These are phyloP conservation scores for Persicaria tinctoria DNA, from an alignment of 148 eudicot genomes.

Conservation along the genomic window DNA sequence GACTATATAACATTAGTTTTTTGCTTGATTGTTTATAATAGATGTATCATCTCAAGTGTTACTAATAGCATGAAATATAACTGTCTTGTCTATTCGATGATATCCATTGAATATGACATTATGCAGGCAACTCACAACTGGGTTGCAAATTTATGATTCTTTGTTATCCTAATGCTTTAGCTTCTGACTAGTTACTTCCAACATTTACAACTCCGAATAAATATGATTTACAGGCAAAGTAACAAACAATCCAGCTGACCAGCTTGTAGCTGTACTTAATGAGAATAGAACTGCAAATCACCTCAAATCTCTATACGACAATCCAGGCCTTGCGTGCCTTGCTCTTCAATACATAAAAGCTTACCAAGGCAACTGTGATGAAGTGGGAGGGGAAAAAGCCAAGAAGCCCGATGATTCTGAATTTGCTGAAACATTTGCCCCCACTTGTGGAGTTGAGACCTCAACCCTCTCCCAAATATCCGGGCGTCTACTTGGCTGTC, in stretches of 20 bases:
- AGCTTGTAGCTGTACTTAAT: conserved; percentile 56
- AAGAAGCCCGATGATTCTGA: conserved; percentile 62
- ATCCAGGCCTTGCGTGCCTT: conserved; percentile 81
- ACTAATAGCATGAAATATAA: background rate
- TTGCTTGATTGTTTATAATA: background rate
- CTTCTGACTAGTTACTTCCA: background rate
- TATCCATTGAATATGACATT: background rate
- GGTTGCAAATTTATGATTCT: background rate
- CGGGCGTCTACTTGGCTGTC: conserved; percentile 84
- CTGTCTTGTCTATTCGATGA: background rate
- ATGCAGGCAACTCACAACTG: background rate
- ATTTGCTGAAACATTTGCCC: conserved; percentile 71
- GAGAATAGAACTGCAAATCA: conserved; percentile 72
- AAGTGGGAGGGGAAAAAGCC: conserved; percentile 61
- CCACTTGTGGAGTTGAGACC: conserved; percentile 58
- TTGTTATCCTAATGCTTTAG: background rate
- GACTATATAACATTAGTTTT: background rate
- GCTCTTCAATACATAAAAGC: conserved; percentile 94
- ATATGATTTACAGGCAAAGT: conserved; percentile 44
- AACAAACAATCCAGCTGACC: conserved; percentile 82
- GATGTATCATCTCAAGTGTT: background rate
- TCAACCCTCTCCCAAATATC: conserved; percentile 59
- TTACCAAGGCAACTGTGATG: conserved; percentile 58
- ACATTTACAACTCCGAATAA: background rate
- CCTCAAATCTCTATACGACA: conserved; percentile 46